phyloP scores from a whole-genome alignment of 2,329 filamentous ascomycete species.

The Gnomoniopsis smithogilvyi region DNA sequence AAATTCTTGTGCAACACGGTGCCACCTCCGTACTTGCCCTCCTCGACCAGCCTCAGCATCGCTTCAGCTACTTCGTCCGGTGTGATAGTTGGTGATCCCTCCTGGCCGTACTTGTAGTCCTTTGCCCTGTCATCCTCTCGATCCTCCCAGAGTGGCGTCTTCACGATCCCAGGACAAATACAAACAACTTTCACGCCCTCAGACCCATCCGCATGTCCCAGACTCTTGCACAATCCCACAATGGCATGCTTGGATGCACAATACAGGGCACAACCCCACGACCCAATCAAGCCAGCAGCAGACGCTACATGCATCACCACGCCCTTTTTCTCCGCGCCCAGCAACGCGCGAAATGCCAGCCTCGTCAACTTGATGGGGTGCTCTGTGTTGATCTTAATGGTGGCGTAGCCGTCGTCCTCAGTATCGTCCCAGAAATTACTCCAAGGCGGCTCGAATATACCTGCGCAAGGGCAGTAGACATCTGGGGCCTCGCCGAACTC shows the following conservation, averaged over 20 bases:
- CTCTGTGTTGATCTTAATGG: conserved; percentile 31
- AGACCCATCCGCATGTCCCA: conserved; percentile 1
- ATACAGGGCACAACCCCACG: background rate
- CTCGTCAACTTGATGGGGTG: conserved; percentile 37
- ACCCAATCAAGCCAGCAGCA: background rate
- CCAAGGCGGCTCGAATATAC: conserved; percentile 34
- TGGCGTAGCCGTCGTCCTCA: conserved; percentile 28
- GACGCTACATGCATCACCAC: conserved; percentile 23
- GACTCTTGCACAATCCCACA: conserved; percentile 8
- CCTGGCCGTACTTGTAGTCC: background rate
- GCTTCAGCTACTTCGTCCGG: background rate
- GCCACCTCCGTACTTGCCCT: background rate
- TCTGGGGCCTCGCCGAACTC: conserved; percentile 29
- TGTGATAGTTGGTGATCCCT: background rate
- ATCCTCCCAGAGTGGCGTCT: conserved; percentile 2
- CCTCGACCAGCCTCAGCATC: conserved; percentile 2
- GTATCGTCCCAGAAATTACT: conserved; percentile 35
- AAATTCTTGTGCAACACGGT: background rate
- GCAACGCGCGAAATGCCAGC: conserved; percentile 31
- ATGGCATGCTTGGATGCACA: background rate
- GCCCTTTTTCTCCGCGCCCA: conserved; percentile 30
- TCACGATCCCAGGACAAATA: background rate
- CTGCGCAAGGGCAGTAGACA: conserved; percentile 34
- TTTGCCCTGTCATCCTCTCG: background rate
- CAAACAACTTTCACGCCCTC: conserved; percentile 9